These are phyloP conservation scores for Solanum ossicruentum DNA, from an alignment of 257 asterid genomes.

Conservation along the genomic window DNA sequence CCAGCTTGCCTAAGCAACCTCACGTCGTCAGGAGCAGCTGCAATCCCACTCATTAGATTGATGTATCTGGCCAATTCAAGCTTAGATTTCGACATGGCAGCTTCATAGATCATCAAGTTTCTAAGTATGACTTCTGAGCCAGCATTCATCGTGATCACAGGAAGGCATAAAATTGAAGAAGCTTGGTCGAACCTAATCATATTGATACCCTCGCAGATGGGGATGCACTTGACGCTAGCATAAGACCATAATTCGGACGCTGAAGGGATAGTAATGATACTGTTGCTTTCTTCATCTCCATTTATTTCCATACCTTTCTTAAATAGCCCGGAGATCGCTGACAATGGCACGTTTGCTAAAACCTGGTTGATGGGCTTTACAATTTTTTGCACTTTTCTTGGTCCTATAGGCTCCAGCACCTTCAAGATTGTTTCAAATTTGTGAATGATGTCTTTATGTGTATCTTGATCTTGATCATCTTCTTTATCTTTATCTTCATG, in stretches of 20 bases:
- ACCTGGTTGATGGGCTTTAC: background rate
- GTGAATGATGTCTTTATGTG: background rate
- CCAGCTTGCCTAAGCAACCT: slow-evolving; percentile 21
- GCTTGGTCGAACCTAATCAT: slow-evolving; percentile 12
- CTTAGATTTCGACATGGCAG: slow-evolving; percentile 14
- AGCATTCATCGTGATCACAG: slow-evolving; percentile 21
- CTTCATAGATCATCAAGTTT: slow-evolving; percentile 45
- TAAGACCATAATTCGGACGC: slow-evolving; percentile 3
- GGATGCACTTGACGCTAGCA: slow-evolving; percentile 7
- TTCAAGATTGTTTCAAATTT: slow-evolving; percentile 10
- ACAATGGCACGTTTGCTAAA: slow-evolving; percentile 15
- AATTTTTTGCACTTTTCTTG: too few relatives aligned
- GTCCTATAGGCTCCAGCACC: background rate
- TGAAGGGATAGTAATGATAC: slow-evolving; percentile 12
- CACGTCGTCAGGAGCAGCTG: slow-evolving; percentile 29
- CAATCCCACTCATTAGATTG: slow-evolving; percentile 46
- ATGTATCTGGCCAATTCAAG: slow-evolving; percentile 30
- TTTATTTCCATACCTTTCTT: background rate
- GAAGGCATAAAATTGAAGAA: slow-evolving; percentile 18
- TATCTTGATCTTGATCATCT: background rate
- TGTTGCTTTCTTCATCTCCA: background rate
- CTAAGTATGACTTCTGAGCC: slow-evolving; percentile 33
- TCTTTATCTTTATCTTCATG: background rate
- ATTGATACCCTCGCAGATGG: slow-evolving; percentile 4
- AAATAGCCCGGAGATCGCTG: slow-evolving; percentile 6